Conservation (phyloP, 2,329 filamentous ascomycete genomes). For the Ophiobolus disseminans region DNA sequence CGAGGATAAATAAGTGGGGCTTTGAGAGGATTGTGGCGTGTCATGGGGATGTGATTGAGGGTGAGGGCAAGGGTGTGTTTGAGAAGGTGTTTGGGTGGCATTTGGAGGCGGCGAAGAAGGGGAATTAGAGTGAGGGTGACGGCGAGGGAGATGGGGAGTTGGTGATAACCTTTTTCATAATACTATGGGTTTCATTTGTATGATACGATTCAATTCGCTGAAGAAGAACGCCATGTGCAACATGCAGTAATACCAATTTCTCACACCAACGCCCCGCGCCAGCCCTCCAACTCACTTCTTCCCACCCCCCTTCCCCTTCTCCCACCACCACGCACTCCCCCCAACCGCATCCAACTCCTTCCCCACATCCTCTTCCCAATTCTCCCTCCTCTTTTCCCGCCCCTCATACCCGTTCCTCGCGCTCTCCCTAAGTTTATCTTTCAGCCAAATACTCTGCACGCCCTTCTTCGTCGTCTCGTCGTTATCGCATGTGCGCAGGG, state of each 20-base stretch:
- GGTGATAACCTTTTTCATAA: not conserved
- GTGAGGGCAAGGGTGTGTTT: conserved; percentile 75
- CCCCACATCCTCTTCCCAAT: not conserved
- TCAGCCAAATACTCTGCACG: conserved; percentile 3
- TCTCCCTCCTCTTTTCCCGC: not conserved
- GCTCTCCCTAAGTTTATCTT: not conserved
- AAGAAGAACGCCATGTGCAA: not conserved
- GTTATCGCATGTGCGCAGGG: not conserved
- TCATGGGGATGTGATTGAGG: conserved; percentile 88
- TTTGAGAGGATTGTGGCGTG: conserved; percentile 88
- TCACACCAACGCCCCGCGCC: no score
- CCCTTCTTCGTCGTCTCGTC: conserved; percentile 3
- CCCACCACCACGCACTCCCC: not conserved
- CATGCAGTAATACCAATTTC: no score
- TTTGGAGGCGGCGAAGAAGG: conserved; percentile 56
- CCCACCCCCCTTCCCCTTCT: not conserved
- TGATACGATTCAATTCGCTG: no score
- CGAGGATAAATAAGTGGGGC: conserved; percentile 77
- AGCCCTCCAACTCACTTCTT: not conserved
- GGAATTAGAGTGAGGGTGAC: not conserved
- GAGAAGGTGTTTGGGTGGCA: conserved; percentile 85
- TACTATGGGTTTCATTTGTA: not conserved
- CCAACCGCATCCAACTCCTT: conserved; percentile 1
- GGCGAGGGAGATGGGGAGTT: not conserved
- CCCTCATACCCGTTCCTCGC: conserved; percentile 4